A percentile compares a stretch with the other conserved stretches of the same genome.
Evolutionary conservation across 768 basidiomycete species (phyloP).

Genomic region (Leccinum pellstonianum): DNA sequence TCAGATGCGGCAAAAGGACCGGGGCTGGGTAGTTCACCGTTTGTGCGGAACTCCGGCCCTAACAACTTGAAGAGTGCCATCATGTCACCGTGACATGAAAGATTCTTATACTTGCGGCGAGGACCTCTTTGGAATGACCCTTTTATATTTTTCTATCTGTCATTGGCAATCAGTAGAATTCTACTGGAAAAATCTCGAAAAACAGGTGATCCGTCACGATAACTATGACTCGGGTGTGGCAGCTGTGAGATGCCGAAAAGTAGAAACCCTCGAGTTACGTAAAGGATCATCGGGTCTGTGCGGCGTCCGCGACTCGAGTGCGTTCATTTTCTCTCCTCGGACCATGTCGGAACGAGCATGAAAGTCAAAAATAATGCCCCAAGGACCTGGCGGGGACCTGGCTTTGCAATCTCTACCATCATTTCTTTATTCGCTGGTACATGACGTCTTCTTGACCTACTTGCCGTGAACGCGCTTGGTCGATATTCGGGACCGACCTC

Average conservation of each 20-base stretch:
- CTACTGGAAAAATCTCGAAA: not conserved
- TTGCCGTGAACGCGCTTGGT: too few relatives aligned
- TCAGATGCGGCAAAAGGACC: not conserved
- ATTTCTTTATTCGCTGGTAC: not conserved
- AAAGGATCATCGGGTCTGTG: not conserved
- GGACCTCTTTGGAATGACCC: not conserved
- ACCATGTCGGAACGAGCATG: not conserved
- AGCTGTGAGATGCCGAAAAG: not conserved
- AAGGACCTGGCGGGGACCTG: not conserved
- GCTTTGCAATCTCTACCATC: not conserved
- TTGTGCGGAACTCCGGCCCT: not conserved
- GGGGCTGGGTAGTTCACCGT: not conserved
- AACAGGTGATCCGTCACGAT: not conserved
- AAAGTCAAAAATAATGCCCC: not conserved
- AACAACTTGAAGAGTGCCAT: not conserved
- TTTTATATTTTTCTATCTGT: not conserved
- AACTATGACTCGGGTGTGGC: not conserved
- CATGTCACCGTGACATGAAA: too few relatives aligned
- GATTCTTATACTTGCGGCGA: not conserved
- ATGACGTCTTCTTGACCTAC: too few relatives aligned
- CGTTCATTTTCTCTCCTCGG: constrained; percentile 4
- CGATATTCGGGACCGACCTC: too few relatives aligned
- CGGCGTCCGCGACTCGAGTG: constrained; percentile 9
- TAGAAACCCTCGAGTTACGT: not conserved
- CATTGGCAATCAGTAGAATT: not conserved